phyloP scores from a whole-genome alignment of 140 eudicot genomes.

The Oenanthe javanica region DNA sequence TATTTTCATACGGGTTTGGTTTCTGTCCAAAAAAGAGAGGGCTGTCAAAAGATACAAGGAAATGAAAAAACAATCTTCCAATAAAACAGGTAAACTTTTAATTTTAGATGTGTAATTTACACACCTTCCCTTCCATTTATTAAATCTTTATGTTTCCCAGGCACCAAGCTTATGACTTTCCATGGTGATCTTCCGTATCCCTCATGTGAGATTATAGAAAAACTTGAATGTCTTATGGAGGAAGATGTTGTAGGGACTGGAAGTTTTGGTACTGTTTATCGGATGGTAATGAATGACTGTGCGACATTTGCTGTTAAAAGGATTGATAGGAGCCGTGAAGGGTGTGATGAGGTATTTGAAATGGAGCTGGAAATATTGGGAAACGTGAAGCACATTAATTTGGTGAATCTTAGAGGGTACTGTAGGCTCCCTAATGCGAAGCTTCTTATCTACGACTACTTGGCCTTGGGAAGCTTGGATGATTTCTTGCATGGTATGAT shows the following conservation, averaged over 20 bases:
- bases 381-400: constrained; percentile 84
- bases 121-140: background rate
- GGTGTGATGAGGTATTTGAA: constrained; percentile 76
- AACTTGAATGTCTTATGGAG: constrained; percentile 71
- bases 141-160: constrained; percentile 22
- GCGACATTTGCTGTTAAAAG: constrained; percentile 92
- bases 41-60: constrained; percentile 77
- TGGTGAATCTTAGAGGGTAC: constrained; percentile 90
- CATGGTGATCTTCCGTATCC: constrained; percentile 97
- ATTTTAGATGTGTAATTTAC: background rate
- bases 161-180: constrained; percentile 83
- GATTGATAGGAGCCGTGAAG: constrained; percentile 74
- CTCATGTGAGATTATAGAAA: constrained; percentile 81
- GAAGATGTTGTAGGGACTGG: constrained; percentile 95
- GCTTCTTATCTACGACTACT: constrained; percentile 88
- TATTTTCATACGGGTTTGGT: constrained; percentile 54
- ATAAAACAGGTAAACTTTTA: constrained; percentile 54
- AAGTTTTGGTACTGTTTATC: constrained; percentile 86
- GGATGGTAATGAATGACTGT: constrained; percentile 99
- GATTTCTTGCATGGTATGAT: constrained; percentile 66
- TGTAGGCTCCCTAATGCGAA: constrained; percentile 75
- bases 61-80: constrained; percentile 76
- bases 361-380: constrained; percentile 84
- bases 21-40: constrained; percentile 70
- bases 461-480: constrained; percentile 87